These are phyloP conservation scores for Podaxis rugospora DNA, from an alignment of 768 basidiomycete species.

Conservation along the genomic window DNA sequence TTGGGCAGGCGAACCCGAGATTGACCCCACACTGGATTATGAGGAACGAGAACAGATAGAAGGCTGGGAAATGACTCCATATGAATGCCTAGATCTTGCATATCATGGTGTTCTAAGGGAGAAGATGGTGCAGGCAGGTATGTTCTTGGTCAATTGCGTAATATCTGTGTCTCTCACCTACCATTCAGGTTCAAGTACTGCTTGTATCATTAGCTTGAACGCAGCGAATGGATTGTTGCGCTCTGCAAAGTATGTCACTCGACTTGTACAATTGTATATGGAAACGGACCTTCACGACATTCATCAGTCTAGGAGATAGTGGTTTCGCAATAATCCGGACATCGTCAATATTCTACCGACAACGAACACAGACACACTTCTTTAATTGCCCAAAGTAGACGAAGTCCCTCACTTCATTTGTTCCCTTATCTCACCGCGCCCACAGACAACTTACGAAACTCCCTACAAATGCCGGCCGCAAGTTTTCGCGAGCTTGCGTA, in stretches of 20 bases:
- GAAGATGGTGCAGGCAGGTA: conserved; percentile 61
- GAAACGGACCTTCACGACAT: conserved; percentile 9
- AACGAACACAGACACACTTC: conserved; percentile 46
- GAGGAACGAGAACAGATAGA: conserved; percentile 61
- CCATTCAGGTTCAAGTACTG: conserved; percentile 77
- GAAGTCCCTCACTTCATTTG: not conserved
- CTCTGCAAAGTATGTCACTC: conserved; percentile 63
- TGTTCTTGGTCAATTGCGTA: conserved; percentile 25
- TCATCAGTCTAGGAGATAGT: conserved; percentile 68
- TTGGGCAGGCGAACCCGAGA: conserved; percentile 83
- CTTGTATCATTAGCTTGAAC: conserved; percentile 71
- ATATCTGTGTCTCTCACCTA: conserved; percentile 1
- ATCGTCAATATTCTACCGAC: conserved; percentile 55
- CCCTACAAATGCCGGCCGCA: conserved; percentile 36
- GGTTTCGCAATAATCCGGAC: conserved; percentile 71
- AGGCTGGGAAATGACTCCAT: conserved; percentile 74
- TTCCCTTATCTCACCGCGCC: not conserved
- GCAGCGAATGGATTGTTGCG: conserved; percentile 70
- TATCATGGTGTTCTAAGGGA: conserved; percentile 70
- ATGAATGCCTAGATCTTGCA: conserved; percentile 68
- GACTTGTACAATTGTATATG: conserved; percentile 2
- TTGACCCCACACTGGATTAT: conserved; percentile 73
- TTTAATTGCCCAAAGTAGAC: conserved; percentile 54
- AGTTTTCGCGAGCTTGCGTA: conserved; percentile 47
- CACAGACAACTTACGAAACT: conserved; percentile 52